Evolutionary conservation across 768 basidiomycete species (phyloP), one percentile per base, ranked within the genome.

Genomic region (Boletus rubropictus): DNA sequence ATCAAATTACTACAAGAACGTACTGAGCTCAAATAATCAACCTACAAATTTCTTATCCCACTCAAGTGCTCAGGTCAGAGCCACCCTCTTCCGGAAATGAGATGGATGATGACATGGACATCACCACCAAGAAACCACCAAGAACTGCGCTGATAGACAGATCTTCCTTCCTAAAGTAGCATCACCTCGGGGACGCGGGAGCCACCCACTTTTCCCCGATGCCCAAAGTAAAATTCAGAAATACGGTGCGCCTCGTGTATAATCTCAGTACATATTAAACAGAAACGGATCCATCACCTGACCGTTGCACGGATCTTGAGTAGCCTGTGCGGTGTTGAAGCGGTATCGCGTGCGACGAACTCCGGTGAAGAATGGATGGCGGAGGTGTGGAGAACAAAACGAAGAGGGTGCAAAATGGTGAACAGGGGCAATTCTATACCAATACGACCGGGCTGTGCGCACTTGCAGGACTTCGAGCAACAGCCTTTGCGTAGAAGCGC

Each of bases 141-240:
- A 42, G 44, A 37, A 27, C 12, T 44, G 48, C 49, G 49, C 50
- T 49, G 49, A 52, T 53, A 51, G 42, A 37, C 39, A 32, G 38
- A 32, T 27, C 45, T 50, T 49, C 53, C 47, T 53, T 60, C 48
- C 59, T 60, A 51, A 68, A 53, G 53, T 27, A 53, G 44, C 65
- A 64, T 38, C 72, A 62, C 51, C 54, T 59, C 57, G 59, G 59
- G 35, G 41, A 64, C 58, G 52, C 53, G 61, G 56, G 48, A 51
- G 15, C 39, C 40, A 49, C 44, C 65, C 56, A 56, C 51, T 31
- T 45, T 46, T 31, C 44, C 59, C 49, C 58, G 56, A 47, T 52
- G 42, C 38, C 24, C 35, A 57, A 29, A 21, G 49, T 12, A 44
- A 51, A 52, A 14, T 18, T 45, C 25, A 54, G 44, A 14, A 10